Conservation (phyloP, 2,329 filamentous ascomycete species). For the Phyllosticta citrichinensis region DNA sequence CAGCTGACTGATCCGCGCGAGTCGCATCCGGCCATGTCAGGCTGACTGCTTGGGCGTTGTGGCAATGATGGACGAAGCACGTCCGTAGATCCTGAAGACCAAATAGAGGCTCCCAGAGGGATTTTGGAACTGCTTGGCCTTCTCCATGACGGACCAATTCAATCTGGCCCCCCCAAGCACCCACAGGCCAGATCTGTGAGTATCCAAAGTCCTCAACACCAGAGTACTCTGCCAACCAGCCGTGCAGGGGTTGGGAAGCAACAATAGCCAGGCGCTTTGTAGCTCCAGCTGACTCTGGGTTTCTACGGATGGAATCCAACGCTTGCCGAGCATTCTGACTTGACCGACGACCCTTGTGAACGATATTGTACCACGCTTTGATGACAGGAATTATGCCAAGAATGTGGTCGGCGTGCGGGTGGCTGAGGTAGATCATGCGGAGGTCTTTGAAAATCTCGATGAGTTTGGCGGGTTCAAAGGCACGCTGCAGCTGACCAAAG, state of each 20-base stretch:
- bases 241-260: conserved; percentile 60
- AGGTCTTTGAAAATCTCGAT: conserved; percentile 66
- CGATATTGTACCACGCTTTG: conserved; percentile 62
- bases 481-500: conserved; percentile 71
- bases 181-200: conserved; percentile 41
- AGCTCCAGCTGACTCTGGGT: conserved; percentile 11
- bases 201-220: conserved; percentile 69
- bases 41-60: conserved; percentile 63
- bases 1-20: conserved; percentile 18
- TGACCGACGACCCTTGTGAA: conserved; percentile 32
- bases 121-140: background rate
- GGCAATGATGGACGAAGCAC: conserved; percentile 66
- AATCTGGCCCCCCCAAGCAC: conserved; percentile 18
- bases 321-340: conserved; percentile 12
- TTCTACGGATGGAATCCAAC: conserved; percentile 24
- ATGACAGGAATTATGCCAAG: conserved; percentile 76
- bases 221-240: conserved; percentile 71
- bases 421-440: conserved; percentile 82
- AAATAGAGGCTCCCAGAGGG: conserved; percentile 37
- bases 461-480: conserved; percentile 56
- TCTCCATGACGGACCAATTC: conserved; percentile 20
- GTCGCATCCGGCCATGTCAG: conserved; percentile 57
- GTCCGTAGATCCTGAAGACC: conserved; percentile 59
- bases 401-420: conserved; percentile 94
- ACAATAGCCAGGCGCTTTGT: conserved; percentile 49